These are phyloP conservation scores for Nasturtium officinale DNA, from an alignment of 345 rosid genomes.

Conservation along the genomic window DNA sequence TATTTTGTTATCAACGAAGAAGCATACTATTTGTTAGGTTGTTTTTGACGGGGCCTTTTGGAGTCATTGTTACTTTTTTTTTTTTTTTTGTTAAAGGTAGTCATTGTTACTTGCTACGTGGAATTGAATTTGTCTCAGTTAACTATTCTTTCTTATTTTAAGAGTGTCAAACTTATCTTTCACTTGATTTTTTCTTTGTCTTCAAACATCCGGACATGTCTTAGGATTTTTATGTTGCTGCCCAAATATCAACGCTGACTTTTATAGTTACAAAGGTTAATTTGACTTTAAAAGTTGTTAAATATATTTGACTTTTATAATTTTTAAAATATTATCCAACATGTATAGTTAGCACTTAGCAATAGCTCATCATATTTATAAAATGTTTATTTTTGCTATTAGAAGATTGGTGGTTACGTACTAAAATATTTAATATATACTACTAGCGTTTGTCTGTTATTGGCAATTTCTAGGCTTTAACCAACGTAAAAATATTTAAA, in stretches of 20 bases:
- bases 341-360: background rate
- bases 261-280: background rate
- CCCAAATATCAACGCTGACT: background rate
- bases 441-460: background rate
- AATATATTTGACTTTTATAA: constrained; percentile 1
- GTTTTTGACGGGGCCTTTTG: background rate
- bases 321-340: background rate
- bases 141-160: background rate
- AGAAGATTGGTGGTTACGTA: background rate
- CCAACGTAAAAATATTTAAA: background rate
- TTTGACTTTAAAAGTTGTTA: constrained; percentile 9
- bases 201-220: constrained; percentile 26
- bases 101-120: constrained; percentile 12
- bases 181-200: constrained; percentile 13
- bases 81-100: background rate
- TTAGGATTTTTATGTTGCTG: background rate
- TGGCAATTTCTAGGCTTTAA: constrained; percentile 14
- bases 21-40: background rate
- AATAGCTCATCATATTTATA: background rate
- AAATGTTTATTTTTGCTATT: background rate
- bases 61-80: background rate
- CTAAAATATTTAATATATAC: background rate
- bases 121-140: constrained; percentile 28
- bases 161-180: constrained; percentile 4
- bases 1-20: constrained; percentile 17